These are phyloP conservation scores for Ogataea siamensis DNA, from an alignment of 805 yeast genomes.

Conservation along the genomic window DNA sequence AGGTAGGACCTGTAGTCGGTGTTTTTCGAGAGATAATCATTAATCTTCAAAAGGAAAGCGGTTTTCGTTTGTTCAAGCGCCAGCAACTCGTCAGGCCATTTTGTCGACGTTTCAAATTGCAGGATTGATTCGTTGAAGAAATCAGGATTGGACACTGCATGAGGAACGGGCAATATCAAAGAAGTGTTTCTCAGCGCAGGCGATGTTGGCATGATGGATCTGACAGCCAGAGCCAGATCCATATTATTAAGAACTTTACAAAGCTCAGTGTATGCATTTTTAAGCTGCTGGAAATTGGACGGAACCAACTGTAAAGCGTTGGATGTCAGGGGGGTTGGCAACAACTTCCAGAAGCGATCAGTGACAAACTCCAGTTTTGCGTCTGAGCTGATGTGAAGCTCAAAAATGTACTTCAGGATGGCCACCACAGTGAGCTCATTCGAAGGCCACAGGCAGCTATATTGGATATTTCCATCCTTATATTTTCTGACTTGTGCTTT, in stretches of 20 bases:
- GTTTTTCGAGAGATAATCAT: slow-evolving; percentile 45
- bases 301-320: slow-evolving; percentile 45
- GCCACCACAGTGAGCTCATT: slow-evolving; percentile 62
- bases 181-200: slow-evolving; percentile 76
- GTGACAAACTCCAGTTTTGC: slow-evolving; percentile 38
- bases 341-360: slow-evolving; percentile 44
- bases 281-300: slow-evolving; percentile 41
- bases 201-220: slow-evolving; percentile 70
- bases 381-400: slow-evolving; percentile 54
- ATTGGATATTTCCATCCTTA: slow-evolving; percentile 86
- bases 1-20: slow-evolving; percentile 57
- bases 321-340: slow-evolving; percentile 62
- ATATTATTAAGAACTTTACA: slow-evolving; percentile 46
- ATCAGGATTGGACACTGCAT: slow-evolving; percentile 69
- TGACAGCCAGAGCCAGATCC: slow-evolving; percentile 68
- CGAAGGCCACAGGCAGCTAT: slow-evolving; percentile 84
- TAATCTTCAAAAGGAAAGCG: slow-evolving; percentile 76
- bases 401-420: slow-evolving; percentile 62
- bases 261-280: slow-evolving; percentile 51
- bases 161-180: slow-evolving; percentile 76
- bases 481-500: slow-evolving; percentile 85
- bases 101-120: slow-evolving; percentile 85
- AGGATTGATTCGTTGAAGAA: slow-evolving; percentile 77
- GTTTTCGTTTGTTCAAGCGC: slow-evolving; percentile 88
- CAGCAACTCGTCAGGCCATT: slow-evolving; percentile 91